Evolutionary conservation across 345 rosid genomes (phyloP).

Genomic region (Salix suchowensis): DNA sequence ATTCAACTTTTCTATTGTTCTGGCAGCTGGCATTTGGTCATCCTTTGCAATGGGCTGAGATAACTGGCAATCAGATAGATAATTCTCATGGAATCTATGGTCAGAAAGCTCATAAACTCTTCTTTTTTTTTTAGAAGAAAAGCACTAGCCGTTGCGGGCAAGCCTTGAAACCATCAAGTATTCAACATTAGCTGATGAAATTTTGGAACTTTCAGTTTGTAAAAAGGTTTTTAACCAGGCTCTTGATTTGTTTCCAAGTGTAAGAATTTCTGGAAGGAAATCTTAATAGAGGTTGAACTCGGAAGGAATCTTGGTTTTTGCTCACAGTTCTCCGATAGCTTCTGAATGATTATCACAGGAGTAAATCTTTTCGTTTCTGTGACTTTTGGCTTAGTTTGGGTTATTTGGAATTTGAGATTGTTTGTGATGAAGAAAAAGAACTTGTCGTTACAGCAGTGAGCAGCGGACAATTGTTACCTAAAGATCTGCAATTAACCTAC

Average conservation of each 20-base stretch:
- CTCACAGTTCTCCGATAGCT: background rate
- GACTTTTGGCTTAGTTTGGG: background rate
- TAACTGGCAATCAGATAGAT: slow-evolving; percentile 1
- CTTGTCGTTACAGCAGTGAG: too few species aligned
- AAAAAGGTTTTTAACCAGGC: background rate
- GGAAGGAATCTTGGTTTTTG: background rate
- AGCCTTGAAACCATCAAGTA: background rate
- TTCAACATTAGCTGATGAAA: background rate
- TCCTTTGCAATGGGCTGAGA: background rate
- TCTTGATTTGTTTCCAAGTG: background rate
- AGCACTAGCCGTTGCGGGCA: background rate
- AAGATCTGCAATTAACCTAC: too few species aligned
- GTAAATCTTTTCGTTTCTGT: background rate
- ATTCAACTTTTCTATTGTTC: background rate
- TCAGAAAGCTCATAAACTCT: background rate
- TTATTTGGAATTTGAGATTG: too few species aligned
- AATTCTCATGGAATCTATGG: background rate
- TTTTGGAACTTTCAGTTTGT: background rate
- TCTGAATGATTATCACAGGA: background rate
- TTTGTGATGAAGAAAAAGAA: too few species aligned
- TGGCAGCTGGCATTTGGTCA: background rate
- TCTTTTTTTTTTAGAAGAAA: background rate
- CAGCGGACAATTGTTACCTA: too few species aligned
- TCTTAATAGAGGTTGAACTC: background rate
- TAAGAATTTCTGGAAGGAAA: background rate